Conservation (phyloP, 1,139 yeast species). For the Kazachstania sp. region DNA sequence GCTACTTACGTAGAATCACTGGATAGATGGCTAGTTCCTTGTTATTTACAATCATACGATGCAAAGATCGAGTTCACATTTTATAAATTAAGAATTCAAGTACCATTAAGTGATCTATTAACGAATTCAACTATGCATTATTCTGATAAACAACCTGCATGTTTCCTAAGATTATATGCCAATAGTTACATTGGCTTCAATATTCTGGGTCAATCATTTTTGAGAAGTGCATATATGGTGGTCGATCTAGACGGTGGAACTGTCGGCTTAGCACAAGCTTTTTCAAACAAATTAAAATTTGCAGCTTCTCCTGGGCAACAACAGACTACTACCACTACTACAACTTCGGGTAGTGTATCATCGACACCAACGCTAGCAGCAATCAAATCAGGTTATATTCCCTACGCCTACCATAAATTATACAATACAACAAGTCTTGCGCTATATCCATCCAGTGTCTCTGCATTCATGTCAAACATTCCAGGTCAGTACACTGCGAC, state of each 20-base stretch:
- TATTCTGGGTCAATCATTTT: constrained; percentile 54
- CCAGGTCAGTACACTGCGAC: constrained; percentile 26
- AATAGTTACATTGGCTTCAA: constrained; percentile 44
- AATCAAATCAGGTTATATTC: constrained; percentile 40
- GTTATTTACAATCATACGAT: constrained; percentile 41
- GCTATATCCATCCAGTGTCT: constrained; percentile 21
- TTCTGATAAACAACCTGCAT: constrained; percentile 50
- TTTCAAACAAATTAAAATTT: neutral
- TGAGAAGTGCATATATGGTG: constrained; percentile 51
- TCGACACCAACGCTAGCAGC: constrained; percentile 14
- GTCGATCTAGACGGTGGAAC: constrained; percentile 54
- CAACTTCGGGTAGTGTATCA: neutral
- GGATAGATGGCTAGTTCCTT: constrained; percentile 59
- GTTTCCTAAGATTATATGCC: constrained; percentile 50
- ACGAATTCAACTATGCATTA: constrained; percentile 35
- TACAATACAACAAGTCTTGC: constrained; percentile 29
- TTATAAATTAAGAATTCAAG: constrained; percentile 43
- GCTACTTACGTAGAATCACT: constrained; percentile 53
- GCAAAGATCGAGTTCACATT: constrained; percentile 52
- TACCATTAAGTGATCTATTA: constrained; percentile 49
- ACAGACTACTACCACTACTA: neutral
- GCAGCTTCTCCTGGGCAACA: neutral
- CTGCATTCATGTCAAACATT: constrained; percentile 12
- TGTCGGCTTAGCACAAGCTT: constrained; percentile 49
- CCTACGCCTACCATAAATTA: constrained; percentile 39